A percentile compares a stretch with the other conserved stretches of the same genome.
Conservation (phyloP, 225 moss, liverwort and hornwort genomes). For the Straminergon stramineum region DNA sequence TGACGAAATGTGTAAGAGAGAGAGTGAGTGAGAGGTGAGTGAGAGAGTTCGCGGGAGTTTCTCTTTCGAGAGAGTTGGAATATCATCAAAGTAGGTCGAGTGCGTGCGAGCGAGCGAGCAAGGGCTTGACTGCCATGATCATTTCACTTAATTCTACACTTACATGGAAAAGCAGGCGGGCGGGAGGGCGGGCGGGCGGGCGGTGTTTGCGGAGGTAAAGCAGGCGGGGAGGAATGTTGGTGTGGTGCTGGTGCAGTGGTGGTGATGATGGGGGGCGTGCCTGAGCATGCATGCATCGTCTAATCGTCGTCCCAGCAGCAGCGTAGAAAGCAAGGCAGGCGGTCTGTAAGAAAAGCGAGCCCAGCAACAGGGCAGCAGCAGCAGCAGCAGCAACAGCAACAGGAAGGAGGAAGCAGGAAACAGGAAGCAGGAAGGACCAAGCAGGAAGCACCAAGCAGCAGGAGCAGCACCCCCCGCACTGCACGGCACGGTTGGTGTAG, state of each 20-base stretch:
- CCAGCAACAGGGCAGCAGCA: neutral
- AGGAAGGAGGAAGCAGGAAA: neutral
- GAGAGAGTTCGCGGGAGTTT: neutral
- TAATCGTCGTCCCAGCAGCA: neutral
- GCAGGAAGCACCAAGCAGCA: neutral
- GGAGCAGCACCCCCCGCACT: neutral
- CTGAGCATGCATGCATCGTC: slow-evolving; percentile 7
- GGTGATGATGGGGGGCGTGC: neutral
- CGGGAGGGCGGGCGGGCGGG: neutral
- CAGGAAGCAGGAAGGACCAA: neutral
- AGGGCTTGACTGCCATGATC: neutral
- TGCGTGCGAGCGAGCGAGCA: neutral
- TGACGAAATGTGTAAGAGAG: neutral
- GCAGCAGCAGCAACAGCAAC: neutral
- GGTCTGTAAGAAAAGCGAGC: neutral
- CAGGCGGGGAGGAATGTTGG: slow-evolving; percentile 1
- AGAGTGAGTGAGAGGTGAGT: neutral
- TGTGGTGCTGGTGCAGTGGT: neutral
- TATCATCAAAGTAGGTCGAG: neutral
- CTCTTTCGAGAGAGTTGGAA: neutral
- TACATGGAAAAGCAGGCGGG: neutral
- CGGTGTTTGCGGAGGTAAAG: neutral
- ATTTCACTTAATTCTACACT: neutral
- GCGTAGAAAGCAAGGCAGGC: neutral
- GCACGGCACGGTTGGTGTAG: neutral